Evolutionary conservation across 148 eudicot genomes (phyloP).

Genomic region (Rhododendron vialii): DNA sequence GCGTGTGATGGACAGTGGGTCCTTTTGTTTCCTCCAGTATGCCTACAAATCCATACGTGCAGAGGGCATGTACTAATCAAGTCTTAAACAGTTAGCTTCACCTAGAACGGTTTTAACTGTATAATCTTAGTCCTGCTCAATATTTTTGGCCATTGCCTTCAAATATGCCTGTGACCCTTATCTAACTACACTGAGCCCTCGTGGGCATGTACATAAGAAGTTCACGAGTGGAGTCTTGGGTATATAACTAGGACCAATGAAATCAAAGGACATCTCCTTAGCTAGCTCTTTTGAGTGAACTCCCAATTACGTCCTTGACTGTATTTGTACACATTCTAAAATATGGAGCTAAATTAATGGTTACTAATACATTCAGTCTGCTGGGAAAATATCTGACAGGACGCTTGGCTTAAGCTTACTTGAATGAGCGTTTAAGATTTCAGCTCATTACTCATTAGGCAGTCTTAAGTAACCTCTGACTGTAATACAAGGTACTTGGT

Average conservation of each 20-base stretch:
- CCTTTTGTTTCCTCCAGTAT: background rate
- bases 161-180: background rate
- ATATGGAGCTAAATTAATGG: background rate
- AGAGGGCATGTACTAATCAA: background rate
- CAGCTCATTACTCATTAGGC: background rate
- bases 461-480: background rate
- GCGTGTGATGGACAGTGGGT: background rate
- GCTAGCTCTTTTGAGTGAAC: background rate
- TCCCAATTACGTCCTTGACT: background rate
- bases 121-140: background rate
- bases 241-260: too few species aligned
- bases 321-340: background rate
- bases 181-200: background rate
- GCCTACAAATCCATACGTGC: background rate
- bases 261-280: background rate
- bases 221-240: background rate
- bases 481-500: background rate
- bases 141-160: background rate
- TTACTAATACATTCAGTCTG: background rate
- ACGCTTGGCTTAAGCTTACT: background rate
- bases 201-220: background rate
- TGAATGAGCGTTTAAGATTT: background rate
- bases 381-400: background rate
- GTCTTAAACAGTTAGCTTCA: background rate
- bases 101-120: background rate